Evolutionary conservation across 192 early-diverging fungal species (phyloP).

Genomic region (Entophlyctis luteolus): DNA sequence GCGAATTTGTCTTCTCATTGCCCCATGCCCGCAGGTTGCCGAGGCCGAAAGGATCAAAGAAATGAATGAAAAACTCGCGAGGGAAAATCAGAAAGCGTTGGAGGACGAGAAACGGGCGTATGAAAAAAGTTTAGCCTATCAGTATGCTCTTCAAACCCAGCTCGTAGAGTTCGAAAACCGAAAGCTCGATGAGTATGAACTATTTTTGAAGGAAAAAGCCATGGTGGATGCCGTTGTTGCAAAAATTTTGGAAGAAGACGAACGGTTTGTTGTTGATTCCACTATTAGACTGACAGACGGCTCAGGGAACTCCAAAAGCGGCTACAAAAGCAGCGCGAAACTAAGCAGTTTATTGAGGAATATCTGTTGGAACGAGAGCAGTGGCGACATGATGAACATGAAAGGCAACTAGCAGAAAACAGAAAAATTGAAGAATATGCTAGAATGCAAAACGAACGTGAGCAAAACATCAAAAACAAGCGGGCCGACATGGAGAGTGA

Average conservation of each 20-base stretch:
- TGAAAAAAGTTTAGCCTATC: constrained; percentile 43
- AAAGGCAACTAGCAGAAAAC: constrained; percentile 46
- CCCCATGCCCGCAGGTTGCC: neutral
- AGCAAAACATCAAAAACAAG: constrained; percentile 32
- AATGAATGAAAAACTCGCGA: constrained; percentile 40
- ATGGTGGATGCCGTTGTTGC: constrained; percentile 57
- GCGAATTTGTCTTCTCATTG: neutral
- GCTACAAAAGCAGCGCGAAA: constrained; percentile 54
- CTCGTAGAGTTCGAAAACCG: constrained; percentile 44
- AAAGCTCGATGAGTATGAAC: constrained; percentile 50
- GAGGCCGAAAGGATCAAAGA: constrained; percentile 34
- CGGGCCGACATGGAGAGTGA: constrained; percentile 42
- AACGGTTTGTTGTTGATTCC: neutral
- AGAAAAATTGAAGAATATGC: constrained; percentile 50
- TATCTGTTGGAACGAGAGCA: constrained; percentile 45
- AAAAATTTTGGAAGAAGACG: constrained; percentile 48
- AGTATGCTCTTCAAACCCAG: constrained; percentile 47
- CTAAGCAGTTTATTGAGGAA: constrained; percentile 54
- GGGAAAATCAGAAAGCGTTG: constrained; percentile 36
- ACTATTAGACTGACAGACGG: neutral
- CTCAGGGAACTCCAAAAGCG: constrained; percentile 42
- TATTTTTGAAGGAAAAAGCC: constrained; percentile 56
- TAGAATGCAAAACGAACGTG: constrained; percentile 35
- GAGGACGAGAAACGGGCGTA: constrained; percentile 35
- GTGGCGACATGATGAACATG: constrained; percentile 41